These are phyloP conservation scores for Penicillium vulpinum DNA, from an alignment of 2,329 filamentous ascomycete species.

Conservation along the genomic window DNA sequence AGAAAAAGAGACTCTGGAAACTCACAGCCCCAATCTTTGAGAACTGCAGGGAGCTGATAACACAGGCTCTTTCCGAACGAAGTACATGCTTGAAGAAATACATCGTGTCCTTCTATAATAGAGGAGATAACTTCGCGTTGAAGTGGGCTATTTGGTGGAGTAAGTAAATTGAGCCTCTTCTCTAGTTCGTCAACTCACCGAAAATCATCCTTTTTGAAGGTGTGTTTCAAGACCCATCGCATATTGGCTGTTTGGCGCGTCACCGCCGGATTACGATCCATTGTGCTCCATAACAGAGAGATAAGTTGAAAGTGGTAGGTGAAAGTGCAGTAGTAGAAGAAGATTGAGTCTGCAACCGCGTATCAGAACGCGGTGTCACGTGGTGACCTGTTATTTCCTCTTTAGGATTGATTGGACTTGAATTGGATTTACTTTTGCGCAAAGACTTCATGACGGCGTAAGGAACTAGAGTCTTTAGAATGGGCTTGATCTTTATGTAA, in stretches of 20 bases:
- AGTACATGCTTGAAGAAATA: slow-evolving; percentile 79
- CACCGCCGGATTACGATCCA: slow-evolving; percentile 28
- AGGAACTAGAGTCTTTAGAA: neutral
- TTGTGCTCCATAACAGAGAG: slow-evolving; percentile 25
- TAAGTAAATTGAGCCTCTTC: neutral
- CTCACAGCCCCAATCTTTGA: slow-evolving; percentile 75
- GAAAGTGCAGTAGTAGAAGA: neutral
- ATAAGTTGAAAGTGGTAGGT: neutral
- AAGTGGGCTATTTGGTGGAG: slow-evolving; percentile 59
- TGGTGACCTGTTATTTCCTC: slow-evolving; percentile 15
- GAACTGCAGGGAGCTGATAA: slow-evolving; percentile 86
- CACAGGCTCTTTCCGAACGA: slow-evolving; percentile 89
- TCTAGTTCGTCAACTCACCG: slow-evolving; percentile 51
- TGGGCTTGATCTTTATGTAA: neutral
- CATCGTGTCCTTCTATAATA: slow-evolving; percentile 79
- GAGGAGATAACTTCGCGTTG: slow-evolving; percentile 86
- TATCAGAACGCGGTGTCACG: slow-evolving; percentile 28
- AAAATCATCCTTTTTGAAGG: slow-evolving; percentile 73
- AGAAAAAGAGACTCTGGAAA: slow-evolving; percentile 21
- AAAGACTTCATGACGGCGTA: neutral
- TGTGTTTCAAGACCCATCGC: slow-evolving; percentile 70
- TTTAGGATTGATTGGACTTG: neutral
- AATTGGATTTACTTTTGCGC: neutral
- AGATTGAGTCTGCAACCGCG: neutral
- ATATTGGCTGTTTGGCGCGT: slow-evolving; percentile 55